Evolutionary conservation across 2,329 filamentous ascomycete genomes (phyloP), one percentile per base, ranked within the genome.

Genomic region (Cadophora luteo-olivacea): DNA sequence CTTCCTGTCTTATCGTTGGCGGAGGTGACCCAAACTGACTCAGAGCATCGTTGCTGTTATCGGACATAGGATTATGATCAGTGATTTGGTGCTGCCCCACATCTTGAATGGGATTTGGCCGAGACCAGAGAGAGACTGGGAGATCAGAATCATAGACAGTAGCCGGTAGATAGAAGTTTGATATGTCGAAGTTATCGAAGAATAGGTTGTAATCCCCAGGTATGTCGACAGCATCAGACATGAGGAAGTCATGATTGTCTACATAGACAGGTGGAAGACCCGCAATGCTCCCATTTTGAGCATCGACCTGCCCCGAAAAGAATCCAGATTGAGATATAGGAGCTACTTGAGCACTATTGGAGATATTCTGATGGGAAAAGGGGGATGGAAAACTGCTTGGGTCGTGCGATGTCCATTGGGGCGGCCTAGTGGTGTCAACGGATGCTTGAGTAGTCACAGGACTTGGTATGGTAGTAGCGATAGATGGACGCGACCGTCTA

Each of bases 181-280:
- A 60, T 1, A 84, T 79, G 11, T 81, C 80, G 71, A 86, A 86
- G 62, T 89, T 86, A 74, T 89, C 87, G 64, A 89, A 78, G 68
- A 89, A 88, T 14, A 88, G 77, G 68, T 87, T 86, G 70, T 88
- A 88, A 71, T 87, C 85, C 66, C 88, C 85, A 69, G 86, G 85
- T n/a, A 61, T 29, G 6, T 54, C 60, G 9, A 41, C 25, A 14
- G 38, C 12, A 14, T 60, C 60, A 48, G 48, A 12, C 25, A 65
- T 54, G 49, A 57, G 29, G 24, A 54, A 60, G 51, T 54, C 61
- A 48, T 38, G 16, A 52, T 60, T 68, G 22, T 55, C 48, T 22
- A 29, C 36, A 41, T 58, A 65, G 36, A 41, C 36, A 8, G 60
- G 60, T 4, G 60, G 22, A 25, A 65, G 33, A 45, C 7, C 55